Conservation (phyloP, 768 basidiomycete species). For the Serendipita sp. region DNA sequence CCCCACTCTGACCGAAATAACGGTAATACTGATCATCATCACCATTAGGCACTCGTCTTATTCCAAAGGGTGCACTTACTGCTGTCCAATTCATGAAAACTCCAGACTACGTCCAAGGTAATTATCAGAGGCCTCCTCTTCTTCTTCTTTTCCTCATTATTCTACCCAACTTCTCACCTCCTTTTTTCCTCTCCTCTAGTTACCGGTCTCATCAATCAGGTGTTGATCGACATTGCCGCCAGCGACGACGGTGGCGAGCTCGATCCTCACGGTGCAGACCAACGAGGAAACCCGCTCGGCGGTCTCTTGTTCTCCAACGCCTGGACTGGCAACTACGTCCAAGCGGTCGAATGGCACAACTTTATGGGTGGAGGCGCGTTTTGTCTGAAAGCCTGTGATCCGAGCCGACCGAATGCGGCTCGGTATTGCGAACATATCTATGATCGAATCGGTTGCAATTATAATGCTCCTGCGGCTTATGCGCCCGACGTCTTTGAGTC, state of each 20-base stretch:
- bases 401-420: constrained; percentile 30
- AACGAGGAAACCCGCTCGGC: constrained; percentile 73
- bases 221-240: constrained; percentile 31
- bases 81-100: constrained; percentile 53
- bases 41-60: constrained; percentile 13
- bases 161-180: constrained; percentile 24
- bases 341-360: constrained; percentile 54
- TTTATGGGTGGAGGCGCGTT: constrained; percentile 53
- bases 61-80: constrained; percentile 27
- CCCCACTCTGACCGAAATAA: neutral
- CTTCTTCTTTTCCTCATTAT: constrained; percentile 11
- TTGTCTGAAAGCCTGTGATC: constrained; percentile 64
- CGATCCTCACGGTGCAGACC: constrained; percentile 60
- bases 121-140: neutral
- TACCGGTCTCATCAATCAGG: constrained; percentile 50
- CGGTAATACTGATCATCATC: neutral
- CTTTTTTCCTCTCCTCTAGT: constrained; percentile 19
- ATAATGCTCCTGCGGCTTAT: constrained; percentile 55
- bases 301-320: constrained; percentile 49
- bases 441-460: constrained; percentile 58
- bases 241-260: constrained; percentile 62
- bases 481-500: constrained; percentile 42
- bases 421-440: constrained; percentile 18
- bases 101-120: constrained; percentile 20
- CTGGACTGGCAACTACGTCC: constrained; percentile 21